phyloP scores from a whole-genome alignment of 2,329 filamentous ascomycete genomes.

The Metarhizium brunneum region DNA sequence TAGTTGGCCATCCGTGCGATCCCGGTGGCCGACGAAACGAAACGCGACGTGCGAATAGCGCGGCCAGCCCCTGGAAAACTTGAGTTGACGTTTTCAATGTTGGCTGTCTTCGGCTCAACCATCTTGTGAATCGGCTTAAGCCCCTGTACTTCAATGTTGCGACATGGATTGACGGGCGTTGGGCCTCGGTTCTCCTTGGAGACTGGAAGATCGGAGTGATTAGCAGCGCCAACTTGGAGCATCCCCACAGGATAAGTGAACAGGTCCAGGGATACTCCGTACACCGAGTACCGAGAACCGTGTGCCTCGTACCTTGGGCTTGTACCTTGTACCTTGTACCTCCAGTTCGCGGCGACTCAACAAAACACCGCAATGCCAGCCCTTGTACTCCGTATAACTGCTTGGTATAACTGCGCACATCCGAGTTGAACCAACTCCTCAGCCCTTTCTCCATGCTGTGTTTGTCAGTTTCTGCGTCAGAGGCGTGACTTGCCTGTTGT shows the following conservation, averaged over 20 bases:
- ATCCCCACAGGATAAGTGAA: not conserved
- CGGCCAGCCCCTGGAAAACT: no score
- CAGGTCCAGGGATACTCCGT: no score
- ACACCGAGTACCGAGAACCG: no score
- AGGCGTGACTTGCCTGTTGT: not conserved
- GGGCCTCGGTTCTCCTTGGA: constrained; percentile 2
- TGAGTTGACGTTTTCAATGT: not conserved
- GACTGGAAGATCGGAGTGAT: no score
- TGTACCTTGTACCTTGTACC: no score
- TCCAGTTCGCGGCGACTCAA: not conserved
- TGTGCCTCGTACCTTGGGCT: no score
- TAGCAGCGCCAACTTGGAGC: no score
- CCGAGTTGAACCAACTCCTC: not conserved
- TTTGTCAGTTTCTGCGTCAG: not conserved
- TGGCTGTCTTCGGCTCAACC: not conserved
- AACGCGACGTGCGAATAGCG: no score
- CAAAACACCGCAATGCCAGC: constrained; percentile 1
- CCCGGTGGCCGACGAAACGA: no score
- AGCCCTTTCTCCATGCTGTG: not conserved
- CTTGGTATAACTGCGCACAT: not conserved
- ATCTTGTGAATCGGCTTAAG: not conserved
- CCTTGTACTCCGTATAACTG: no score
- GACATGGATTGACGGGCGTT: not conserved
- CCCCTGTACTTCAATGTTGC: not conserved
- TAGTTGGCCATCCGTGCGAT: no score